Conservation (phyloP, 495 filamentous ascomycete genomes). For the Alectoria sarmentosa region DNA sequence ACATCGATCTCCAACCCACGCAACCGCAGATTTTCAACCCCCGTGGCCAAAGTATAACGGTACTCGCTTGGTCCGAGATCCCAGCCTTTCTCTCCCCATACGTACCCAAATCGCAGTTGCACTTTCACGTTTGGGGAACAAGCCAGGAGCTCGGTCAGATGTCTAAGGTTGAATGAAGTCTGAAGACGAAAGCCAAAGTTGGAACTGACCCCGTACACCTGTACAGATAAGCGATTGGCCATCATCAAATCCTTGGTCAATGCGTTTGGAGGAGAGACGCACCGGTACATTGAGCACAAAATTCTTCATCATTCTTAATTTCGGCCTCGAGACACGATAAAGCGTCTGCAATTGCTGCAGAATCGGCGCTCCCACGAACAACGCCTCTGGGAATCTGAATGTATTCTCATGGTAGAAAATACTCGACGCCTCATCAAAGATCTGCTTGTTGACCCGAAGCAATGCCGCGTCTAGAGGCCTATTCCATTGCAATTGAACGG, state of each 20-base stretch:
- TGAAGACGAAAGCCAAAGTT: not conserved
- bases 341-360: slow-evolving; percentile 1
- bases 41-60: not conserved
- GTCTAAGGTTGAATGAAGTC: slow-evolving; percentile 1
- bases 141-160: not conserved
- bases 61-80: not conserved
- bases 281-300: slow-evolving; percentile 10
- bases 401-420: slow-evolving; percentile 15
- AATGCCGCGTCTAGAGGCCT: not conserved
- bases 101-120: not conserved
- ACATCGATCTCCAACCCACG: not conserved
- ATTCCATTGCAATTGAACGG: not conserved
- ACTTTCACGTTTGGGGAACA: not conserved
- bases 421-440: not conserved
- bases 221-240: not conserved
- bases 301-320: slow-evolving; percentile 3
- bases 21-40: not conserved
- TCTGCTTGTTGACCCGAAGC: slow-evolving; percentile 7
- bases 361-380: slow-evolving; percentile 12
- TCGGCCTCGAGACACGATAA: not conserved
- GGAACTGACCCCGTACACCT: not conserved
- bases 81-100: not conserved
- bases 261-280: not conserved
- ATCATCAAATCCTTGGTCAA: not conserved
- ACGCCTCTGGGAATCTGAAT: not conserved